A percentile compares a stretch with the other conserved stretches of the same genome.
Evolutionary conservation across 2,329 filamentous ascomycete genomes (phyloP).

Genomic region (Parascedosporium putredinis): DNA sequence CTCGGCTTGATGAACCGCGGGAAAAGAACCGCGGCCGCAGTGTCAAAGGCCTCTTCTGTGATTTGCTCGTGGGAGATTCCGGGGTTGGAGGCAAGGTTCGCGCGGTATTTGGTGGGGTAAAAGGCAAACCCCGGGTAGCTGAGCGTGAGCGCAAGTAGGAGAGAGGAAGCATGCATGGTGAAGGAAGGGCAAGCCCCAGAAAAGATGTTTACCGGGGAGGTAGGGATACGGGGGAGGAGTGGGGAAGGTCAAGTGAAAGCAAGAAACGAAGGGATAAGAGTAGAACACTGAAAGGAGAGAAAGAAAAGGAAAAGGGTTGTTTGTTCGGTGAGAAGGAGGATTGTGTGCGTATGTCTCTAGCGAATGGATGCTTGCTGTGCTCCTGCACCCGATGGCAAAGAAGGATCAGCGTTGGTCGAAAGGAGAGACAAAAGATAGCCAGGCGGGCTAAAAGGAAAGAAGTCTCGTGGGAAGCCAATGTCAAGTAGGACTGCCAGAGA

Average conservation of each 20-base stretch:
- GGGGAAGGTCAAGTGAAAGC: no score
- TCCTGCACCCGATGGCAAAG: not conserved
- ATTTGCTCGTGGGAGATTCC: slow-evolving; percentile 12
- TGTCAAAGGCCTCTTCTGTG: slow-evolving; percentile 10
- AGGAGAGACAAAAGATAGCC: not conserved
- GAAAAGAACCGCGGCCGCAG: slow-evolving; percentile 5
- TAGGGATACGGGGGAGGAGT: no score
- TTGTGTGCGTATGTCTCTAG: not conserved
- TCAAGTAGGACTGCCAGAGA: not conserved
- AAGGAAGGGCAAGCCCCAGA: not conserved
- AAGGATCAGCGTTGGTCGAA: not conserved
- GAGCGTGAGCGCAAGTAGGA: slow-evolving; percentile 3
- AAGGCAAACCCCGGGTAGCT: slow-evolving; percentile 8
- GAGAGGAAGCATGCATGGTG: not conserved
- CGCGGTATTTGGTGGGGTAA: slow-evolving; percentile 12
- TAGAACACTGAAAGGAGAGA: not conserved
- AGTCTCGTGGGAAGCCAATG: not conserved
- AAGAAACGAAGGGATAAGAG: not conserved
- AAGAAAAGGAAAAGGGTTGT: no score
- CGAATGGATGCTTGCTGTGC: not conserved
- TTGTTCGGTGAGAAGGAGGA: no score
- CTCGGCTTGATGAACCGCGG: not conserved
- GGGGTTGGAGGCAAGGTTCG: slow-evolving; percentile 9
- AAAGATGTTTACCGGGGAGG: no score
- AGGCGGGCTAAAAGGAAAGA: not conserved